A percentile compares a stretch with the other conserved stretches of the same genome.
These are phyloP conservation scores for Alternaria arborescens DNA, from an alignment of 2,329 filamentous ascomycete genomes.

Conservation along the genomic window DNA sequence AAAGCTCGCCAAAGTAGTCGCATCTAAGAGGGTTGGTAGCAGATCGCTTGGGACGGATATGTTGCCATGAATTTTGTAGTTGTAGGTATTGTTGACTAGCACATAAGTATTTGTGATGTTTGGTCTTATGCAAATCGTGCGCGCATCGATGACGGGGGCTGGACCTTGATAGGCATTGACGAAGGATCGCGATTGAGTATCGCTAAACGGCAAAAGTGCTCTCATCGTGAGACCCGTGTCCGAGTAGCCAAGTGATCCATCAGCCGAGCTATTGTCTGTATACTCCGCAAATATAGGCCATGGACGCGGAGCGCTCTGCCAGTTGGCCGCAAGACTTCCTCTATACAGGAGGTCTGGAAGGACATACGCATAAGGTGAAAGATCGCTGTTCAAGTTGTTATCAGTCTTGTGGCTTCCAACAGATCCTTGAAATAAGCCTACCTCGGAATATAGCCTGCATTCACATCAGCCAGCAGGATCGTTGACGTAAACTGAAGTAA, in stretches of 20 bases:
- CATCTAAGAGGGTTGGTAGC: too few species aligned
- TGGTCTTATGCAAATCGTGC: neutral
- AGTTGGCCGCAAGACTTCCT: neutral
- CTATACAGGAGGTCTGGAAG: neutral
- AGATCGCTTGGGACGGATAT: fast-evolving
- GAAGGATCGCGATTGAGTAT: neutral
- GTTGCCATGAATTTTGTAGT: fast-evolving
- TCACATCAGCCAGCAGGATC: neutral
- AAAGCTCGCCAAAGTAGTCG: too few species aligned
- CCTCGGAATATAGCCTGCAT: neutral
- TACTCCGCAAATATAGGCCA: neutral
- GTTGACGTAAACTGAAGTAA: neutral
- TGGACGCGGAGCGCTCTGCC: neutral
- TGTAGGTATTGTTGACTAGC: neutral
- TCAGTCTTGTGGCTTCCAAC: fast-evolving
- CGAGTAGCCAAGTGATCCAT: neutral
- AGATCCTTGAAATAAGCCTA: fast-evolving
- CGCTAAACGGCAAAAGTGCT: neutral
- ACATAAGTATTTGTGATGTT: neutral
- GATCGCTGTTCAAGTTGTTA: neutral
- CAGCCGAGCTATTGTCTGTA: neutral
- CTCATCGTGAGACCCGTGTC: neutral
- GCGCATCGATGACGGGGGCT: neutral
- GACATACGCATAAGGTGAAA: neutral
- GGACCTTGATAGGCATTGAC: neutral